phyloP scores from a whole-genome alignment of 2,329 filamentous ascomycete genomes.

The Fusarium citri region DNA sequence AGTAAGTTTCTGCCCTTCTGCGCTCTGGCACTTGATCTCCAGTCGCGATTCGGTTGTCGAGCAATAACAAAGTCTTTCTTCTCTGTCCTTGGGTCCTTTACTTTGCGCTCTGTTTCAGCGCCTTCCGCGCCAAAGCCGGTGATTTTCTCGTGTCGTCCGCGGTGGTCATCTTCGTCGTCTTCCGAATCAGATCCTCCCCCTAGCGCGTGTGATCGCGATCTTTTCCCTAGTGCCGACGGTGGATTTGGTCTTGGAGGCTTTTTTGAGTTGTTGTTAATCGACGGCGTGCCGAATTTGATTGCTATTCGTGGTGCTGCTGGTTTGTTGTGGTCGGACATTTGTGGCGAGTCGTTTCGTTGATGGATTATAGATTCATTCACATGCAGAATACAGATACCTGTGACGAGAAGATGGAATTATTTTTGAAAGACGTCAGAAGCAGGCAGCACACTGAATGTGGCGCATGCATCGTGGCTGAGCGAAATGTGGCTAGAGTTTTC shows the following conservation, averaged over 20 bases:
- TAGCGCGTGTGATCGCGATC: slow-evolving; percentile 57
- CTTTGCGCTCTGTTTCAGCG: slow-evolving; percentile 55
- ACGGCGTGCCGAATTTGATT: slow-evolving; percentile 58
- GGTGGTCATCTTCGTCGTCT: slow-evolving; percentile 49
- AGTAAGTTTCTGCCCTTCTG: slow-evolving; percentile 66
- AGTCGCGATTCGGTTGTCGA: slow-evolving; percentile 69
- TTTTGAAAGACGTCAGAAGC: slow-evolving; percentile 24
- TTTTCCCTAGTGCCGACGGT: slow-evolving; percentile 62
- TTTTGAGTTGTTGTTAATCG: slow-evolving; percentile 46
- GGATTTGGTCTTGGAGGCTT: slow-evolving; percentile 51
- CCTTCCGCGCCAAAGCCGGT: slow-evolving; percentile 62
- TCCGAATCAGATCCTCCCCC: slow-evolving; percentile 59
- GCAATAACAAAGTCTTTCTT: slow-evolving; percentile 66
- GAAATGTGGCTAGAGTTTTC: not conserved
- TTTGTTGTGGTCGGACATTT: slow-evolving; percentile 47
- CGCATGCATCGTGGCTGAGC: not conserved
- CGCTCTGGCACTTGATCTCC: slow-evolving; percentile 66
- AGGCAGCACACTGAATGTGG: slow-evolving; percentile 16
- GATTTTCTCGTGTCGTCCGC: slow-evolving; percentile 59
- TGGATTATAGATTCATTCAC: slow-evolving; percentile 5
- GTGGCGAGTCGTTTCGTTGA: slow-evolving; percentile 1
- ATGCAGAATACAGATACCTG: not conserved
- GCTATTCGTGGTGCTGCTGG: slow-evolving; percentile 56
- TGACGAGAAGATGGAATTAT: slow-evolving; percentile 1
- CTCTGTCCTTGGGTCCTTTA: slow-evolving; percentile 39